Evolutionary conservation across 2,329 filamentous ascomycete genomes (phyloP), one percentile per base, ranked within the genome.

Genomic region (Sporothrix euskadiensis): DNA sequence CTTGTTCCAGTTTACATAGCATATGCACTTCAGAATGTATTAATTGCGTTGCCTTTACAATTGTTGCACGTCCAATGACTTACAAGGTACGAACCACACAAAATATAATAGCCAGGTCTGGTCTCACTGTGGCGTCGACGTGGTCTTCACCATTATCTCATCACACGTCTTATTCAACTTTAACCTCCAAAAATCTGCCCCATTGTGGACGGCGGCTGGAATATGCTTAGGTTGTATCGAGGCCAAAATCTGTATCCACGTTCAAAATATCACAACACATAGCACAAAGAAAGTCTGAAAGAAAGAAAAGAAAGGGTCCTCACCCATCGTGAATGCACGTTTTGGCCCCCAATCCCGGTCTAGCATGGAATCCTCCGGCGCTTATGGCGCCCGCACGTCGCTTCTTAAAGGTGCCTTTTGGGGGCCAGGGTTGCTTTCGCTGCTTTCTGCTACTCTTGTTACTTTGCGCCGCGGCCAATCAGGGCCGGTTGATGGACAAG

Each of bases 391-490:
- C 68, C 69, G 69, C 39, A 71, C 39, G 32, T 47, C 54, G 52
- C 69, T 44, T 56, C 47, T 56, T 6, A 4, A 39, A 39, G n/a
- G 47, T 30, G 52, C 7, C 41, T 16, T 16, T 71, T 57, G n/a
- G 35, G 69, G 54, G 54, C 52, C 39, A 26, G 49, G 52, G 32
- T 41, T n/a, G 8, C 68, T 56, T 30, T 44, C 7, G 39, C 12
- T 44, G 41, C 14, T 35, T 35, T 8, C 44, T 49, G 26, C 26
- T 26, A 26, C 26, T 26, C 26, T 49, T 49, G 44, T 19, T 16
- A 49, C 44, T 19, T 49, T 30, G 22, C 49, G 32, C 57, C 57
- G 19, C 32, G 66, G 44, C 74, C 74, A 75, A 75, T 74, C 56
- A 74, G 22, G 7, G 35, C 19, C 32, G 47, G 35, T 44, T 44